A percentile compares a stretch with the other conserved stretches of the same genome.
Evolutionary conservation across 768 basidiomycete genomes (phyloP).

Genomic region (Pisolithus marmoratus): DNA sequence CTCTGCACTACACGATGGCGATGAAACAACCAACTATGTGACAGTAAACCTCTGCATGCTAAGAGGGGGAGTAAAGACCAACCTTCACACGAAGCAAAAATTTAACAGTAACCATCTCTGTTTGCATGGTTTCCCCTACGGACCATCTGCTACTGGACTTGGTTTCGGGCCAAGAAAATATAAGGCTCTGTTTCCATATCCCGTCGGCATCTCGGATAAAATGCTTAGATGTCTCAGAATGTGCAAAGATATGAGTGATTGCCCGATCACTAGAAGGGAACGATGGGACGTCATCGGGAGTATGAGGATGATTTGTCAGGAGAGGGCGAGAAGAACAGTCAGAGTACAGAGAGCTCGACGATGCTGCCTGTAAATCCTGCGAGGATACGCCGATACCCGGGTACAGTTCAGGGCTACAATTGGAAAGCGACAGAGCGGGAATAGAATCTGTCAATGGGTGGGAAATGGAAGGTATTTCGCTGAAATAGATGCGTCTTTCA

Average conservation of each 20-base stretch:
- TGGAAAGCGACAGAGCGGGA: conserved; percentile 30
- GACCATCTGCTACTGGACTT: conserved; percentile 72
- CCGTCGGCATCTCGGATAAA: conserved; percentile 54
- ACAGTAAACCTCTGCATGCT: conserved; percentile 6
- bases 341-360: conserved; percentile 19
- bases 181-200: conserved; percentile 58
- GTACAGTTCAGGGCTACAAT: conserved; percentile 17
- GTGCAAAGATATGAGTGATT: conserved; percentile 48
- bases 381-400: conserved; percentile 9
- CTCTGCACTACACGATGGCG: conserved; percentile 45
- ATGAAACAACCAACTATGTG: conserved; percentile 42
- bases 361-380: conserved; percentile 14
- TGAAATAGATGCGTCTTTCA: conserved; percentile 66
- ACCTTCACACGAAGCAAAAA: conserved; percentile 74
- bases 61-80: conserved; percentile 7
- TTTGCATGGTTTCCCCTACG: conserved; percentile 70
- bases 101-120: conserved; percentile 55
- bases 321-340: conserved; percentile 21
- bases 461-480: conserved; percentile 29
- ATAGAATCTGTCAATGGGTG: conserved; percentile 14
- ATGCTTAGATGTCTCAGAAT: conserved; percentile 52
- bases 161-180: conserved; percentile 65
- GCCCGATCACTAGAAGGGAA: conserved; percentile 20
- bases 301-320: conserved; percentile 11
- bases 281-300: conserved; percentile 8